phyloP scores from a whole-genome alignment of 495 filamentous ascomycete genomes.

The Paragyromitra xinjiangensis region DNA sequence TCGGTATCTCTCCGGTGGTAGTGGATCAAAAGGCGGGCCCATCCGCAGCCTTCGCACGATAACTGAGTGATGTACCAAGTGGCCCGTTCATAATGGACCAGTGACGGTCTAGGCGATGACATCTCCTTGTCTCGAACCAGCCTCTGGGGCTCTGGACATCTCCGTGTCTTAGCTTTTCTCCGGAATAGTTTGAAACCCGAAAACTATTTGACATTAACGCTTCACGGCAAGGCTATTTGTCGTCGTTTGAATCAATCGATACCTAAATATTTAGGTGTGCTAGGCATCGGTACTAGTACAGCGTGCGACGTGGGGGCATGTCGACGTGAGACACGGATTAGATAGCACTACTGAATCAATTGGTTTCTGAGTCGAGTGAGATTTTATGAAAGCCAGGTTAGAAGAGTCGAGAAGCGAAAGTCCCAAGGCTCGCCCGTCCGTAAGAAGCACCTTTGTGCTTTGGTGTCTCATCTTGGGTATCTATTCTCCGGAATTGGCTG shows the following conservation, averaged over 20 bases:
- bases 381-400: conserved; percentile 9
- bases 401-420: neutral
- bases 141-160: neutral
- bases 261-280: neutral
- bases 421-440: neutral
- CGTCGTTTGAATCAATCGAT: neutral
- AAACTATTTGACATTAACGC: neutral
- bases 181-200: conserved; percentile 14
- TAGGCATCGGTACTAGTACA: neutral
- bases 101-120: neutral
- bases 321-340: neutral
- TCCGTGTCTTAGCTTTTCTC: conserved; percentile 24
- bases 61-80: neutral
- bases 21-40: neutral
- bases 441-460: neutral
- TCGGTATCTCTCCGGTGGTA: neutral
- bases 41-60: neutral
- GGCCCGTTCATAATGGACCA: neutral
- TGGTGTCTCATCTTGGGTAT: neutral
- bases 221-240: neutral
- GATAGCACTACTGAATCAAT: conserved; percentile 7
- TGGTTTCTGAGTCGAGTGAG: conserved; percentile 19
- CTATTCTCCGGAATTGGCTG: conserved; percentile 6
- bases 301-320: neutral
- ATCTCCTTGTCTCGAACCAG: conserved; percentile 7